These are phyloP conservation scores for Penicillium canescens DNA, from an alignment of 495 filamentous ascomycete species.

Conservation along the genomic window DNA sequence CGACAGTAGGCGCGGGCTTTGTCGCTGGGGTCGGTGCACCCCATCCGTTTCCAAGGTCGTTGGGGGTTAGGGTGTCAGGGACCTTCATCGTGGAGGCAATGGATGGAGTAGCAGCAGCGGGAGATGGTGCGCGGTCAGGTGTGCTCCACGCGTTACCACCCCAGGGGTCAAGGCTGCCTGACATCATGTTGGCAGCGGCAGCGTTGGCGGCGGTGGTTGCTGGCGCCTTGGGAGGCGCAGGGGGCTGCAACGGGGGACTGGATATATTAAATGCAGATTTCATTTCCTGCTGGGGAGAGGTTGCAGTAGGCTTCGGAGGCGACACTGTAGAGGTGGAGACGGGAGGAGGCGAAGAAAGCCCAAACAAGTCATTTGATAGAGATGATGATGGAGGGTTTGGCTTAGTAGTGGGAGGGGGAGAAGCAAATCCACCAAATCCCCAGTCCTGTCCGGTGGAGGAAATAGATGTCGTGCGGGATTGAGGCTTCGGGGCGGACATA, in stretches of 20 bases:
- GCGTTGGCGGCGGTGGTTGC: slow-evolving; percentile 35
- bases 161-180: slow-evolving; percentile 48
- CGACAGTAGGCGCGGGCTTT: slow-evolving; percentile 60
- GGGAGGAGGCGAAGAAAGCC: slow-evolving; percentile 63
- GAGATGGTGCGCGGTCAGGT: slow-evolving; percentile 41
- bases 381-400: slow-evolving; percentile 44
- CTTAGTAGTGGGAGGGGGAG: slow-evolving; percentile 41
- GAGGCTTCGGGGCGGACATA: slow-evolving; percentile 45
- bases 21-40: slow-evolving; percentile 39
- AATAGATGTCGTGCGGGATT: slow-evolving; percentile 41
- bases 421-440: slow-evolving; percentile 46
- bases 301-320: slow-evolving; percentile 36
- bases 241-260: slow-evolving; percentile 49
- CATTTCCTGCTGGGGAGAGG: slow-evolving; percentile 43
- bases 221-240: slow-evolving; percentile 38
- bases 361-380: slow-evolving; percentile 72
- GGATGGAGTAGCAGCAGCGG: slow-evolving; percentile 18
- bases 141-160: slow-evolving; percentile 53
- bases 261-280: slow-evolving; percentile 82
- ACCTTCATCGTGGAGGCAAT: slow-evolving; percentile 47
- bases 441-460: slow-evolving; percentile 55
- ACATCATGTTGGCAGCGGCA: slow-evolving; percentile 30
- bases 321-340: slow-evolving; percentile 46
- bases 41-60: slow-evolving; percentile 58
- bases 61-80: slow-evolving; percentile 45